Base-by-base conservation (phyloP, 1,284 basidiomycete genomes). In the Puccinia horiana region DNA sequence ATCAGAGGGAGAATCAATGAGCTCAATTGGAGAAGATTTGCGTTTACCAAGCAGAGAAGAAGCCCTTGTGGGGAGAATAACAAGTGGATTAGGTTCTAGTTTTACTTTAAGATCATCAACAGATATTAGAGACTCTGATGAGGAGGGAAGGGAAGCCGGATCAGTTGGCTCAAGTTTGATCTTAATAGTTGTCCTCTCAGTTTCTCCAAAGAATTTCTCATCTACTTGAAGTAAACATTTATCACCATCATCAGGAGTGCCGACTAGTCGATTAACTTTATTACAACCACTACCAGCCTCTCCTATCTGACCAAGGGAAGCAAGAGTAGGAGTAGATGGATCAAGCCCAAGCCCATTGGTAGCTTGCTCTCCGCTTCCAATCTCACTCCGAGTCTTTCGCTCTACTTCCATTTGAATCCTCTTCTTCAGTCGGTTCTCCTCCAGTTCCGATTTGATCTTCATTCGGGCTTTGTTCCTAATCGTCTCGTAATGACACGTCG, bases 401-500 rank as follows among this genome's bases (percentile, higher is more conserved):
- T 77, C 63, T 20, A 37, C 61, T 47, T 63, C 61, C 61, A 54
- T 44, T 49, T 63, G 56, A 8, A 32, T 79, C 54, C 20, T 35
- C 47, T 37, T 79, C 37, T 67, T 79, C 47, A 79, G 42, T 40
- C 65, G 44, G 35, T 65, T 67, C 49, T 79, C 76, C 49, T 67
- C 63, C 23, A 67, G 61, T 56, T 79, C 76, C 29, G 47, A 63
- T 42, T 70, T 79, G 23, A 79, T 67, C 49, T 56, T 69, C 63
- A 79, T 79, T 16, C 65, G 61, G 3, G 76, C 76, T 37, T 79
- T 79, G 37, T 79, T 79, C 54, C 63, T 40, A 32, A 79, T 79
- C 16, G 79, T 81, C 70, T 81, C 79, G 58, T 73, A 81, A 42
- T 81, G 79, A 74, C 79, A 81, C 6, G 79, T 81, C 9, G 79